Base-by-base conservation (phyloP, 2,329 filamentous ascomycete species). In the Lecanosticta acicola region DNA sequence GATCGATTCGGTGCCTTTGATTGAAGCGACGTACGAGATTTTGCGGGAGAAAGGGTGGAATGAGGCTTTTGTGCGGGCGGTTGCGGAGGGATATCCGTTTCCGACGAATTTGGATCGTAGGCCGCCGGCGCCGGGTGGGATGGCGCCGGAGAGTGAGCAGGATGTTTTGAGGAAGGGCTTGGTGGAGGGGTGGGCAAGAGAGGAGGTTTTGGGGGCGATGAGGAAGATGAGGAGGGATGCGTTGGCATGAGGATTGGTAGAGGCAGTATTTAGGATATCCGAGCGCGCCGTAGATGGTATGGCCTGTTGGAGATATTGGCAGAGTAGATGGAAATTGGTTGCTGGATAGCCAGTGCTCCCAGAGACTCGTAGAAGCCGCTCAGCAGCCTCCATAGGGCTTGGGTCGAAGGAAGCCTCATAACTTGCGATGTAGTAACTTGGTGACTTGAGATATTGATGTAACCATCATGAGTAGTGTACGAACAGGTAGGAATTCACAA, bases 71-170 rank as follows among this genome's bases (percentile, higher is more conserved):
- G 61, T 82, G 0, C 59, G 65, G 3, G 74, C 76, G 10, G 63
- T 82, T 3, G 76, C 67, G 0, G 75, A 81, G 26, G 79, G 77
- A 0, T 82, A 82, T 59, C 74, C 78, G 1, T 83, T 83, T 49
- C 79, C 79, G 0, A 81, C 78, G 4, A 81, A 83, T 59, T 52
- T 83, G 39, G 79, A 83, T 56, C 69, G 64, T 2, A 70, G 78
- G 39, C 72, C 77, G 1, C 79, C 79, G 0, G 72, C 70, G 21
- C 72, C 72, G 1, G 73, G 72, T 35, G 78, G 74, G 0, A 80
- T 82, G 79, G 77, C 78, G 8, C 79, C 79, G 2, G 71, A 74
- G 56, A 79, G 74, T 49, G 78, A 82, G 63, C 74, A 80, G 56
- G 72, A 77, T 43, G 35, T 80, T 10, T 49, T 81, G 21, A 37